Percentiles rank a stretch among this genome's conserved stretches.
phyloP scores from a whole-genome alignment of 1,284 basidiomycete genomes.

The Spongiforma sp. region DNA sequence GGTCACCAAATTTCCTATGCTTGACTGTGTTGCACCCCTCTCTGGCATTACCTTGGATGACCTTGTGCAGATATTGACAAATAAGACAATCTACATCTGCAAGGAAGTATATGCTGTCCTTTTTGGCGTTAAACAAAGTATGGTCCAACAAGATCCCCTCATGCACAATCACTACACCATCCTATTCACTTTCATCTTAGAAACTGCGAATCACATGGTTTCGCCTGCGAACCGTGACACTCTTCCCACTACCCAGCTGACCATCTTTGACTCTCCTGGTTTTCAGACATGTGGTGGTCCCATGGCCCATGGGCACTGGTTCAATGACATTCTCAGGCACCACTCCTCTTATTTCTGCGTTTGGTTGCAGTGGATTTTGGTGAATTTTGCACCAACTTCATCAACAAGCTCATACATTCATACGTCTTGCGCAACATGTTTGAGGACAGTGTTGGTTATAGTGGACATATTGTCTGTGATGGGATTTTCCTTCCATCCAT shows the following conservation, averaged over 20 bases:
- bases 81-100: constrained; percentile 83
- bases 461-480: constrained; percentile 67
- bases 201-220: constrained; percentile 88
- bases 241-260: constrained; percentile 66
- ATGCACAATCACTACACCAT: constrained; percentile 92
- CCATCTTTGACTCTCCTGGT: constrained; percentile 83
- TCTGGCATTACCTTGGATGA: constrained; percentile 82
- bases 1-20: constrained; percentile 66
- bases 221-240: constrained; percentile 61
- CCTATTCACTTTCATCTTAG: constrained; percentile 90
- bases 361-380: too few species aligned
- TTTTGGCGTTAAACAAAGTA: constrained; percentile 75
- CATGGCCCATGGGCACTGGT: constrained; percentile 57
- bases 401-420: constrained; percentile 84
- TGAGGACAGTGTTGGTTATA: constrained; percentile 73
- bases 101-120: constrained; percentile 89
- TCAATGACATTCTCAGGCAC: too few species aligned
- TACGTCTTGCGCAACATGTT: constrained; percentile 79
- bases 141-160: constrained; percentile 78
- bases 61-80: constrained; percentile 79
- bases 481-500: constrained; percentile 73
- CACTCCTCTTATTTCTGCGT: constrained; percentile 75
- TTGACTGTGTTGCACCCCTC: constrained; percentile 74
- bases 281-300: constrained; percentile 78
- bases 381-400: constrained; percentile 90